phyloP scores from a whole-genome alignment of 106 monocot species.

The Triglochin maritima region DNA sequence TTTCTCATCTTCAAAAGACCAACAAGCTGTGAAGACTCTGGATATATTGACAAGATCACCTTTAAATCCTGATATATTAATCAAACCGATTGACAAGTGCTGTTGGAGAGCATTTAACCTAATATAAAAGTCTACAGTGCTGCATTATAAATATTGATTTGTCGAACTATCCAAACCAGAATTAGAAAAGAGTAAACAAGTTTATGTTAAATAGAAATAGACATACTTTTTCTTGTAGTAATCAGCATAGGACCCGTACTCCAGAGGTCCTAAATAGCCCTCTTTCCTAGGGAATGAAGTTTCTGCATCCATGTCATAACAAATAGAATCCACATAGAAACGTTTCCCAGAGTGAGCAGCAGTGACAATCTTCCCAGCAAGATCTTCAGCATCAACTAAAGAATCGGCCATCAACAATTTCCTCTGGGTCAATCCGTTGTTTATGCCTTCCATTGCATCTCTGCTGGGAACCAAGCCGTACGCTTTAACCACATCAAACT shows the following conservation, averaged over 20 bases:
- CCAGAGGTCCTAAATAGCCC: conserved; percentile 90
- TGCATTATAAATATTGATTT: too few relatives aligned
- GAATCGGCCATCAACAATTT: conserved; percentile 80
- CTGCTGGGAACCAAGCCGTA: conserved; percentile 69
- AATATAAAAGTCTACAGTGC: too few relatives aligned
- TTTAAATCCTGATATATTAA: too few relatives aligned
- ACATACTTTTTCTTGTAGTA: conserved; percentile 95
- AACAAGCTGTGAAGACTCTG: not conserved
- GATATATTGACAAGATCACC: too few relatives aligned
- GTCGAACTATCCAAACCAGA: too few relatives aligned
- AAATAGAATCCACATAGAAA: conserved; percentile 88
- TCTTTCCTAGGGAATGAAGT: conserved; percentile 95
- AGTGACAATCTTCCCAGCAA: conserved; percentile 86
- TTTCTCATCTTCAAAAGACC: conserved; percentile 7
- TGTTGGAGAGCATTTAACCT: too few relatives aligned
- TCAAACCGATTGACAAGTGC: too few relatives aligned
- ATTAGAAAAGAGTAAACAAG: too few relatives aligned
- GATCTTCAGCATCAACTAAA: conserved; percentile 45
- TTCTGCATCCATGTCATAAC: conserved; percentile 92
- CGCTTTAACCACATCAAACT: conserved; percentile 90
- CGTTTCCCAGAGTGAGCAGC: conserved; percentile 97
- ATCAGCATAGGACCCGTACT: conserved; percentile 96
- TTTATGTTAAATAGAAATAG: conserved; percentile 1
- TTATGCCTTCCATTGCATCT: conserved; percentile 7
- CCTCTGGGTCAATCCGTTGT: conserved; percentile 22